Percentiles rank a stretch among this genome's conserved stretches.
Evolutionary conservation across 2,329 filamentous ascomycete genomes (phyloP).

Genomic region (Neonectria sp.): DNA sequence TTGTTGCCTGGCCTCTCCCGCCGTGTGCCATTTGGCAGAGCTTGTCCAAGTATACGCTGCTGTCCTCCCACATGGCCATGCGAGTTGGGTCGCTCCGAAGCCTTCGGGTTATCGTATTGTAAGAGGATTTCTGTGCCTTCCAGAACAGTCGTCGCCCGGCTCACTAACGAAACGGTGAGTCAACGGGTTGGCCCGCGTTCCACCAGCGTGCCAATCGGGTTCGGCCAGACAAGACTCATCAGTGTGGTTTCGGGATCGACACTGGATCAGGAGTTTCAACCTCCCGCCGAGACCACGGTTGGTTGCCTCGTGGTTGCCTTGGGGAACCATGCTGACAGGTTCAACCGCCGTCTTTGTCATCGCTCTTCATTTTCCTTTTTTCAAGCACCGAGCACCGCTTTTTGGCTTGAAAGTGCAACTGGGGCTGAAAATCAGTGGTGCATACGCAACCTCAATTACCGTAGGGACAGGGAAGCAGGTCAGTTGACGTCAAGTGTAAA

Average conservation of each 20-base stretch:
- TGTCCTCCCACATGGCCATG: background rate
- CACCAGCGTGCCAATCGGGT: background rate
- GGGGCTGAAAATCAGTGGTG: constrained; percentile 4
- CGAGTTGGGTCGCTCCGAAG: background rate
- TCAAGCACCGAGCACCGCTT: background rate
- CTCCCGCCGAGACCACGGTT: constrained; percentile 2
- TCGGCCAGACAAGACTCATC: background rate
- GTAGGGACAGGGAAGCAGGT: background rate
- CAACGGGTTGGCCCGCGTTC: background rate
- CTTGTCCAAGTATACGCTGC: background rate
- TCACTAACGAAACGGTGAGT: background rate
- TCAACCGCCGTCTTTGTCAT: background rate
- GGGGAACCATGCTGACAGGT: constrained; percentile 8
- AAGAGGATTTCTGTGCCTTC: background rate
- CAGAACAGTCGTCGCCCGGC: background rate
- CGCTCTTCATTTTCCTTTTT: background rate
- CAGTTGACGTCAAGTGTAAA: background rate
- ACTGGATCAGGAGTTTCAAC: constrained; percentile 18
- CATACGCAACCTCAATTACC: too few relatives aligned
- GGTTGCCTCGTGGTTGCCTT: constrained; percentile 18
- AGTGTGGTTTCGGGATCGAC: background rate
- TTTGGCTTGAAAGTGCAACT: constrained; percentile 13
- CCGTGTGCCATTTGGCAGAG: background rate
- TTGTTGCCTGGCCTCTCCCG: background rate
- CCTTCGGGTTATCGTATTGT: background rate